These are phyloP conservation scores for Taphrina deformans DNA, from an alignment of 1,139 yeast genomes.

Conservation along the genomic window DNA sequence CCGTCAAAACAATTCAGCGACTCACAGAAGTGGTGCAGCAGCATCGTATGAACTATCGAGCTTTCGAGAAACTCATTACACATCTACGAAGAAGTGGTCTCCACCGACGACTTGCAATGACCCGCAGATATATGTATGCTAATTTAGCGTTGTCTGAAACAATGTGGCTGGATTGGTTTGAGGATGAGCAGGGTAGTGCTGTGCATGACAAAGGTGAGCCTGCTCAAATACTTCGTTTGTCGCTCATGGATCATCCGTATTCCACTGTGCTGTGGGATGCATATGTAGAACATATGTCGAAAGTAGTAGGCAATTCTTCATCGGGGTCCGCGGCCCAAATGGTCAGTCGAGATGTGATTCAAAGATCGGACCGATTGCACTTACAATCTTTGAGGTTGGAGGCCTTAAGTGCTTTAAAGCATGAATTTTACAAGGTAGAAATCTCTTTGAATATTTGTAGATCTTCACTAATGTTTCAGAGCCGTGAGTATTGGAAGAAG, in stretches of 20 bases:
- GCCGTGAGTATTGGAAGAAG: neutral
- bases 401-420: neutral
- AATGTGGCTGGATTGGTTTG: constrained; percentile 34
- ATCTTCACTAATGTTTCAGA: no score
- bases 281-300: constrained; percentile 31
- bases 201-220: constrained; percentile 19
- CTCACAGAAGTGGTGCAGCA: neutral
- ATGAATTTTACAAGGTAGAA: constrained; percentile 1
- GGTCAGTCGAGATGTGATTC: neutral
- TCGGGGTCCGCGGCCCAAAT: constrained; percentile 27
- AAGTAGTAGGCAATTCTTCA: constrained; percentile 48
- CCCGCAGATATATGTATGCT: constrained; percentile 5
- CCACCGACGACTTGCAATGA: neutral
- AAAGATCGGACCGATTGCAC: neutral
- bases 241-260: constrained; percentile 32
- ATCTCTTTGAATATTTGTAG: no score
- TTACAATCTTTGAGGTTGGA: neutral
- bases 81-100: neutral
- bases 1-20: neutral
- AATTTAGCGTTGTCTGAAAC: constrained; percentile 32
- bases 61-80: neutral
- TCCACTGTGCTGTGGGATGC: constrained; percentile 24
- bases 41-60: neutral
- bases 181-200: neutral
- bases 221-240: constrained; percentile 36